phyloP scores from a whole-genome alignment of 169 alveolate species.

The Cyclospora cayetanensis region DNA sequence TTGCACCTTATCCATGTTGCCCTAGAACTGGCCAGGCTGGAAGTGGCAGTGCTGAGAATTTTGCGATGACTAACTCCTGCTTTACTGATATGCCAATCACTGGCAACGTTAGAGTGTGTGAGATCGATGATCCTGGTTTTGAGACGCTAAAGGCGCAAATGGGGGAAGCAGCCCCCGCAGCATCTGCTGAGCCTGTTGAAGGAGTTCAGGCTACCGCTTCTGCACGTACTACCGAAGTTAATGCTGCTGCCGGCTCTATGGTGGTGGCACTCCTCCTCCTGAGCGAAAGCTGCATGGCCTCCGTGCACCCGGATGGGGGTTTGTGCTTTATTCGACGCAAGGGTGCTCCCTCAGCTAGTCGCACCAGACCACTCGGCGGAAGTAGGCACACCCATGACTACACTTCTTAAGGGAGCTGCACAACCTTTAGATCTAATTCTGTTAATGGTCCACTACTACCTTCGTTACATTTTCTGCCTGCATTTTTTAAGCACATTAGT shows the following conservation, averaged over 20 bases:
- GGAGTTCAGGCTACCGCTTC: background rate
- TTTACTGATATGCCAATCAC: too few species aligned
- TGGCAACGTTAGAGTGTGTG: background rate
- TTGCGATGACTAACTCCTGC: too few species aligned
- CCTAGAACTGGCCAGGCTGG: background rate
- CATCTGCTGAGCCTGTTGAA: background rate
- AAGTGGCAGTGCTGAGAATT: too few species aligned
- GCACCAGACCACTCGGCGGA: conserved; percentile 28
- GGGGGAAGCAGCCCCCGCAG: conserved; percentile 51
- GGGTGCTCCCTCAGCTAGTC: background rate
- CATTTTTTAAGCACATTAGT: too few species aligned
- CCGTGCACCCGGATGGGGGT: background rate
- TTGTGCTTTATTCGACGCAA: conserved; percentile 51
- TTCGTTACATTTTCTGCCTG: too few species aligned
- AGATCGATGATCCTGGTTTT: background rate
- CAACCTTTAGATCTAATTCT: too few species aligned
- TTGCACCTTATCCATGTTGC: background rate
- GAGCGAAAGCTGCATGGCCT: background rate
- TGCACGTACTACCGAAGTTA: background rate
- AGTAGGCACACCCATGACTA: conserved; percentile 58
- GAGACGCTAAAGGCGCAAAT: conserved; percentile 23
- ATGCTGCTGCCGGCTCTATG: background rate
- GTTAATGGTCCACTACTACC: too few species aligned
- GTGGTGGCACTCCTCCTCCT: conserved; percentile 14
- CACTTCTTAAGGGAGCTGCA: too few species aligned